Base-by-base conservation (phyloP, 176 grass and related monocot genomes). In the Panicum miliaceum region DNA sequence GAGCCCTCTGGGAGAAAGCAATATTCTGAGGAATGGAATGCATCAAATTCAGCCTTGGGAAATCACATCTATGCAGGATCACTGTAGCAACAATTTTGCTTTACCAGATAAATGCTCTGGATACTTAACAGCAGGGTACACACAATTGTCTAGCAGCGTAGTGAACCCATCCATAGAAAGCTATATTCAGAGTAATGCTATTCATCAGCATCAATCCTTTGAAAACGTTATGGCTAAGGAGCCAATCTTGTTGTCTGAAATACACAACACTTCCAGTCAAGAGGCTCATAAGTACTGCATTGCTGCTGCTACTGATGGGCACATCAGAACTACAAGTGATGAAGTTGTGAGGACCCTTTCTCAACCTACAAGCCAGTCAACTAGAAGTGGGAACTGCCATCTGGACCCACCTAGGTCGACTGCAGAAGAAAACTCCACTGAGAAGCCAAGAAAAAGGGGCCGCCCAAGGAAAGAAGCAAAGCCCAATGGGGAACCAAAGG, bases 401-500 rank as follows among this genome's bases (percentile, higher is more conserved):
- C 57, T 58, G 4, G 43, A 71, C 14, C 34, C 83, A 66, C 77
- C 83, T 68, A 45, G 41, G 82, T 81, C 84, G 89, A 80, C 45
- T 3, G 27, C 73, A 81, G 67, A 72, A 83, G 69, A 40, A 86
- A 90, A 70, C 20, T 82, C 69, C 60, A 73, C 36, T 0, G 69
- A 71, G 51, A 91, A 83, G 66, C 58, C 71, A 54, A 88, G 84
- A 64, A 56, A 37, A 34, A 77, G 81, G 69, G 85, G 45, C 29
- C 87, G 80, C 60, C 73, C 92, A 67, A 89, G 29, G 38, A 76
- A 85, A 71, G 68, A 81, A 53, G 14, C 36, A 68, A 76, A 71
- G 48, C 27, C 60, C n/a, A 85, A 88, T 76, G 69, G 47, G 36
- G 89, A 67, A 16, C 76, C 77, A 64, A 89, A 88, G 76, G 70